Evolutionary conservation across 2,329 filamentous ascomycete genomes (phyloP).

Genomic region (Colletotrichum abscissum): DNA sequence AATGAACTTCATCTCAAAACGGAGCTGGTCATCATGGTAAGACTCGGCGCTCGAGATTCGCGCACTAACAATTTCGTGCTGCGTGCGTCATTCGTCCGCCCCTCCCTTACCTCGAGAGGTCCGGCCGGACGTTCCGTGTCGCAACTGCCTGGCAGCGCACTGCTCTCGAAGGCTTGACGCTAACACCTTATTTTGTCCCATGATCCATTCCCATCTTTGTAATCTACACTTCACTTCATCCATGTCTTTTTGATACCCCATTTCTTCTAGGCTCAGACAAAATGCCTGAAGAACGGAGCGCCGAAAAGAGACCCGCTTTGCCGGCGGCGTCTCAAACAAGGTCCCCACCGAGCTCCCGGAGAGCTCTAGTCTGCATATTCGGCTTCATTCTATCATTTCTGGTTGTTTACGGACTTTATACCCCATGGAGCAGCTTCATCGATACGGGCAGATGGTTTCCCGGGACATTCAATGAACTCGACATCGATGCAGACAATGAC

Average conservation of each 20-base stretch:
- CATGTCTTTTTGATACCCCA: conserved; percentile 16
- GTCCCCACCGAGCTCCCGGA: conserved; percentile 24
- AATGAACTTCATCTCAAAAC: neutral
- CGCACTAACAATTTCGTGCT: conserved; percentile 21
- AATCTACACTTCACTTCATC: conserved; percentile 9
- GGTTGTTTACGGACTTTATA: conserved; percentile 24
- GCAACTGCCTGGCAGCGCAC: conserved; percentile 1
- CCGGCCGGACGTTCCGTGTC: conserved; percentile 28
- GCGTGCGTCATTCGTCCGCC: conserved; percentile 27
- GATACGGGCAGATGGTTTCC: neutral
- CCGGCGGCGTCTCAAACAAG: conserved; percentile 11
- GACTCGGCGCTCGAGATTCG: neutral
- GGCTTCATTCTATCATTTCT: conserved; percentile 21
- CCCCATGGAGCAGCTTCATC: neutral
- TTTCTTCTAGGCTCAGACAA: neutral
- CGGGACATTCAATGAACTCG: neutral
- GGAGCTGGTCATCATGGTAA: neutral
- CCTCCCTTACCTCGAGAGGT: conserved; percentile 5
- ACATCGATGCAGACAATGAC: conserved; percentile 40
- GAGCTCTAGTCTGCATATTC: conserved; percentile 17
- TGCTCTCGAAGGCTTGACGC: conserved; percentile 1
- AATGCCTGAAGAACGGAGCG: conserved; percentile 23
- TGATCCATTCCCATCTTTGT: neutral
- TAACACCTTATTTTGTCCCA: neutral
- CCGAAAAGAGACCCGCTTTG: conserved; percentile 23